Evolutionary conservation across 768 basidiomycete genomes (phyloP).

Genomic region (Lentinula edodes): DNA sequence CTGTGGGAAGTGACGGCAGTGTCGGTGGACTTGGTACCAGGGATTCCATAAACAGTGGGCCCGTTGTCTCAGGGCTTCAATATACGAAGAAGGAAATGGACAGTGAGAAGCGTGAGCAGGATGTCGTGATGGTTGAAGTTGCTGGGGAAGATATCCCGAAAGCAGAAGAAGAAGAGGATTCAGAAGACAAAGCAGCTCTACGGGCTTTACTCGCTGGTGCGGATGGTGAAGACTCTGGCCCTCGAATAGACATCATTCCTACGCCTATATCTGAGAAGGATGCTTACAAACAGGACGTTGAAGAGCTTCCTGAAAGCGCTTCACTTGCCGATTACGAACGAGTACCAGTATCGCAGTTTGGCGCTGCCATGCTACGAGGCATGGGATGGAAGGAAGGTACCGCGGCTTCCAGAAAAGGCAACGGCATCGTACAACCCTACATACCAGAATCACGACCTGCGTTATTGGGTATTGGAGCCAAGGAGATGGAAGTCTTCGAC

Average conservation of each 20-base stretch:
- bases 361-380: conserved; percentile 85
- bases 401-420: conserved; percentile 60
- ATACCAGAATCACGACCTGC: conserved; percentile 80
- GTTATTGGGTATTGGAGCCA: conserved; percentile 90
- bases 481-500: conserved; percentile 70
- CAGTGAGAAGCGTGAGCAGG: conserved; percentile 14
- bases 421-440: conserved; percentile 71
- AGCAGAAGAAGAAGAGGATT: conserved; percentile 34
- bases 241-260: conserved; percentile 60
- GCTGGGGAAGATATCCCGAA: conserved; percentile 26
- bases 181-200: conserved; percentile 77
- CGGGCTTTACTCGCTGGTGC: conserved; percentile 68
- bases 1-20: conserved; percentile 58
- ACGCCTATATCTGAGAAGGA: conserved; percentile 70
- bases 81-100: conserved; percentile 29
- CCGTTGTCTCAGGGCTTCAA: conserved; percentile 66
- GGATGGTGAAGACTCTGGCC: conserved; percentile 32
- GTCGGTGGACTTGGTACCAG: conserved; percentile 72
- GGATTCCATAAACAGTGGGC: conserved; percentile 74
- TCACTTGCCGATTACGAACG: conserved; percentile 84
- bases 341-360: conserved; percentile 89
- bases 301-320: conserved; percentile 69
- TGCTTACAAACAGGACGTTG: conserved; percentile 79
- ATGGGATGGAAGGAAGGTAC: conserved; percentile 95
- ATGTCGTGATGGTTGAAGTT: conserved; percentile 22